Percentiles rank a stretch among this genome's conserved stretches.
Conservation (phyloP, 2,329 filamentous ascomycete species). For the Coniochaeta ligniaria region DNA sequence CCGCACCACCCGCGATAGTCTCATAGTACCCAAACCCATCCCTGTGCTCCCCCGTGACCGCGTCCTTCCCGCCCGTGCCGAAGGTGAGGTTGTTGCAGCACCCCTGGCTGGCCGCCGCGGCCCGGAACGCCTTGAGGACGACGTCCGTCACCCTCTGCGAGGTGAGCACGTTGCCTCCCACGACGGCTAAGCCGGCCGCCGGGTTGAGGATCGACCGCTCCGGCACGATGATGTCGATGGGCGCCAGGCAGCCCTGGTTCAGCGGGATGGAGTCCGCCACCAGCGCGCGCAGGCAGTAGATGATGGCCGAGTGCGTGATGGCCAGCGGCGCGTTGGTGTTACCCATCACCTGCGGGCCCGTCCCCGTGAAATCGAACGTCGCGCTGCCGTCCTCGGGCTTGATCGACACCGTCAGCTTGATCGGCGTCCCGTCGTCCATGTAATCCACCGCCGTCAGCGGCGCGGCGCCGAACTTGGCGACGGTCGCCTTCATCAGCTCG, state of each 20-base stretch:
- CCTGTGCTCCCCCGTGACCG: constrained; percentile 14
- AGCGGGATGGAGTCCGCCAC: constrained; percentile 28
- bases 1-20: constrained; percentile 24
- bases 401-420: constrained; percentile 21
- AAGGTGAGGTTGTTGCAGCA: constrained; percentile 23
- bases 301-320: constrained; percentile 23
- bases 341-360: constrained; percentile 62
- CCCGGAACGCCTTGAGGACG: constrained; percentile 21
- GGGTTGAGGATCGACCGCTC: constrained; percentile 24
- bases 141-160: constrained; percentile 25
- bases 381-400: constrained; percentile 53
- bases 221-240: constrained; percentile 25
- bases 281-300: constrained; percentile 29
- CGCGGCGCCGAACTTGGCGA: constrained; percentile 34
- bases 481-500: constrained; percentile 15
- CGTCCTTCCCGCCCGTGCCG: constrained; percentile 7
- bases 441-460: constrained; percentile 20
- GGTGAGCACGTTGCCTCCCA: constrained; percentile 32
- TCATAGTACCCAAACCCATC: constrained; percentile 25
- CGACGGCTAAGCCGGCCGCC: constrained; percentile 13
- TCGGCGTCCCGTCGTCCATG: constrained; percentile 25
- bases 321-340: constrained; percentile 12
- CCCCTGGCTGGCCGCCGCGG: constrained; percentile 16
- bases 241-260: constrained; percentile 29
- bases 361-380: constrained; percentile 64